A percentile compares a stretch with the other conserved stretches of the same genome.
Conservation (phyloP, 2,329 filamentous ascomycete genomes). For the Fusarium austroafricanum region DNA sequence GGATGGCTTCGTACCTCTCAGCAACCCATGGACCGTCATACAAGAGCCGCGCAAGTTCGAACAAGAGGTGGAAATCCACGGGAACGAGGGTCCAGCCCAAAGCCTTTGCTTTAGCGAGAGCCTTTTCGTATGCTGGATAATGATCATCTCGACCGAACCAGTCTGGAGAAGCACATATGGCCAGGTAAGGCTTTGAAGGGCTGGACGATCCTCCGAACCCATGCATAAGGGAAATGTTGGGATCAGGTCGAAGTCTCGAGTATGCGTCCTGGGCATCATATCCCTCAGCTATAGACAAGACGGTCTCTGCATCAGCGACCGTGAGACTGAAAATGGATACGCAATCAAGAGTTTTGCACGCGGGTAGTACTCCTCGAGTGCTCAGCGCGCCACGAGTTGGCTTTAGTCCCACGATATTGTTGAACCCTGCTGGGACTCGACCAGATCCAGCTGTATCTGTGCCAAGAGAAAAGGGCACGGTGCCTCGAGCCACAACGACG, state of each 20-base stretch:
- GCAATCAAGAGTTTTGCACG: conserved; percentile 68
- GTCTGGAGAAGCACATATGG: conserved; percentile 56
- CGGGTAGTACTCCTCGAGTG: conserved; percentile 62
- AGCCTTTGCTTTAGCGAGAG: conserved; percentile 52
- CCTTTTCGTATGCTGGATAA: conserved; percentile 57
- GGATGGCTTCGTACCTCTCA: conserved; percentile 66
- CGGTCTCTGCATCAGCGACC: conserved; percentile 60
- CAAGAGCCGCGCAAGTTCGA: conserved; percentile 64
- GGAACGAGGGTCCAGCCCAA: conserved; percentile 57
- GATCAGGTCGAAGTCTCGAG: conserved; percentile 55
- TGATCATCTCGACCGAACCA: conserved; percentile 53
- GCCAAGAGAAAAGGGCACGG: conserved; percentile 67
- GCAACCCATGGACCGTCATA: conserved; percentile 69
- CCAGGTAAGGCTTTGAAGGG: conserved; percentile 48
- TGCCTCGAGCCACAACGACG: conserved; percentile 64
- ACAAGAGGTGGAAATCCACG: conserved; percentile 62
- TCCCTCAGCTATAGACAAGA: conserved; percentile 61
- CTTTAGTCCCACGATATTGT: conserved; percentile 63
- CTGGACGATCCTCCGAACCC: conserved; percentile 48
- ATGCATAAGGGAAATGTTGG: not conserved
- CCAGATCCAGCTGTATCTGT: conserved; percentile 69
- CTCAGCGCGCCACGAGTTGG: conserved; percentile 66
- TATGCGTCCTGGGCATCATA: conserved; percentile 64
- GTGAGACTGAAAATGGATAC: conserved; percentile 65
- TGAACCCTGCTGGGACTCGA: conserved; percentile 64